phyloP scores from a whole-genome alignment of 192 early-diverging fungal species.

The Rhizophagus clarus region DNA sequence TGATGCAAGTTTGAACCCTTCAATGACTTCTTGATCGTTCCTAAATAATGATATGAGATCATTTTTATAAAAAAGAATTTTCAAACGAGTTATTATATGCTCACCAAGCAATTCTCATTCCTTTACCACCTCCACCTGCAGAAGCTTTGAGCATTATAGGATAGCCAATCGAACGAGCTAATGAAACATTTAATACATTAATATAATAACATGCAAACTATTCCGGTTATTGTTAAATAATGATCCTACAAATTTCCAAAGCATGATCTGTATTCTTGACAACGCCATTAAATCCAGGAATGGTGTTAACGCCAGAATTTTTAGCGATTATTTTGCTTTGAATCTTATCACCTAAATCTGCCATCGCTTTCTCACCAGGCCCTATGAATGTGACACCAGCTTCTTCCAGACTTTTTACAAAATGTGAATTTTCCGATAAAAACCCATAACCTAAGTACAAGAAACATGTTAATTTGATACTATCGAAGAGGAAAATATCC shows the following conservation, averaged over 20 bases:
- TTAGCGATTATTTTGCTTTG: slow-evolving; percentile 77
- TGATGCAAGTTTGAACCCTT: slow-evolving; percentile 78
- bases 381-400: slow-evolving; percentile 77
- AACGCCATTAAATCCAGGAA: slow-evolving; percentile 88
- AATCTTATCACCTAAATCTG: slow-evolving; percentile 82
- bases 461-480: slow-evolving; percentile 28
- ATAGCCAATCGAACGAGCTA: slow-evolving; percentile 68
- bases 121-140: slow-evolving; percentile 82
- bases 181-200: neutral
- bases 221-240: neutral
- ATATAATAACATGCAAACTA: neutral
- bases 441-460: slow-evolving; percentile 76
- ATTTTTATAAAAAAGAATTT: neutral
- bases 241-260: slow-evolving; percentile 59
- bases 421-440: slow-evolving; percentile 85
- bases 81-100: neutral
- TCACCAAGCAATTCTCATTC: slow-evolving; percentile 79
- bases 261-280: slow-evolving; percentile 74
- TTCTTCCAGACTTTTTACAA: slow-evolving; percentile 77
- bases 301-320: slow-evolving; percentile 72
- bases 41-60: slow-evolving; percentile 9
- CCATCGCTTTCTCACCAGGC: slow-evolving; percentile 68
- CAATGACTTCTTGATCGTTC: slow-evolving; percentile 63
- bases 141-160: slow-evolving; percentile 87
- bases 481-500: slow-evolving; percentile 10